Base-by-base conservation (phyloP, 495 filamentous ascomycete species). In the Penicillium lividum region DNA sequence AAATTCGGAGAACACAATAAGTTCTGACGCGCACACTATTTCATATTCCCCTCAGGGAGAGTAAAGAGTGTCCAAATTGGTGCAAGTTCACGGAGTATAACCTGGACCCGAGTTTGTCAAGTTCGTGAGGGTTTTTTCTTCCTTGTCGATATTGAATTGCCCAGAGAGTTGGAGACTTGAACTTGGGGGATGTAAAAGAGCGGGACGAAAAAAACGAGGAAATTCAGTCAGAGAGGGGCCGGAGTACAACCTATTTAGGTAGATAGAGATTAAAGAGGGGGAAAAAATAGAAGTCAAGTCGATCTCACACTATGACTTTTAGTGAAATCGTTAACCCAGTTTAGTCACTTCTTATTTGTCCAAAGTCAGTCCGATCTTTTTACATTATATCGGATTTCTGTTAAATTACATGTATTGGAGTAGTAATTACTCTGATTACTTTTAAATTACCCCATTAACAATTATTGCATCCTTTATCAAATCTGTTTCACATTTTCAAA, bases 141-240 rank as follows among this genome's bases (percentile, higher is more conserved):
- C 10, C 43, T 22, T 22, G 33, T 11, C 7, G 10, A 36, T 36
- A 33, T 6, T 6, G 30, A 33, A 33, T 33, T 33, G 30, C 30
- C 22, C 22, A 22, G 22, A 22, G 22, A 22, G 22, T 22, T 22
- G 22, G 22, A 22, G 22, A 22, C 22, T 22, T 22, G 22, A 22
- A 22, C 22, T 42, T 53, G 51, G 51, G 51, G 51, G 51, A 18
- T 7, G 15, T 31, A 33, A 49, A 49, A 47, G 27, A 49, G 46
- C 46, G 46, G 46, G 28, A 29, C 27, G 16, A 27, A 29, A n/a
- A 49, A 52, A 40, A 30, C 46, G 49, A 40, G 49, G 34, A 29
- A 52, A 52, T 52, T 7, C 29, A 38, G 49, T 40, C 49, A 52
- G 28, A 49, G 46, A 49, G 46, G 49, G 49, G 49, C 49, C 34